Percentiles rank a stretch among this genome's conserved stretches.
phyloP scores from a whole-genome alignment of 2,329 filamentous ascomycete species.

The Tolypocladium sp. region DNA sequence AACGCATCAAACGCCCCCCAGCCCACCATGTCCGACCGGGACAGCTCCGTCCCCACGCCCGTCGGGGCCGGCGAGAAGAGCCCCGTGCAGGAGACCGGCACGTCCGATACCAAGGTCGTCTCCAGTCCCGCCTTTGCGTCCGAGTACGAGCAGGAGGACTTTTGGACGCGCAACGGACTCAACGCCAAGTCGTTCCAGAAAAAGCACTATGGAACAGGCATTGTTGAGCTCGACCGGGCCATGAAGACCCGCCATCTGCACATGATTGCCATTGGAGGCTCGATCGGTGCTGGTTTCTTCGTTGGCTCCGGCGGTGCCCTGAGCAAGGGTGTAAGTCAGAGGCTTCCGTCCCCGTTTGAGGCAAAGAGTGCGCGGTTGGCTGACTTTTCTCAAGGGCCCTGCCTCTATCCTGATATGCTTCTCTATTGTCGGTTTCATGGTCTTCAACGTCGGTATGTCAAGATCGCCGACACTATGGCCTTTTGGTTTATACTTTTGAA shows the following conservation, averaged over 20 bases:
- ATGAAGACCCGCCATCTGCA: conserved; percentile 51
- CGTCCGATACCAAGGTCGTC: conserved; percentile 3
- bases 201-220: conserved; percentile 18
- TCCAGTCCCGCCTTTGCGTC: conserved; percentile 3
- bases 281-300: conserved; percentile 55
- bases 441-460: conserved; percentile 41
- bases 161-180: conserved; percentile 25
- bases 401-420: conserved; percentile 40
- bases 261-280: conserved; percentile 55
- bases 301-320: conserved; percentile 49
- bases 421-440: conserved; percentile 48
- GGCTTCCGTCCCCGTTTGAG: neutral
- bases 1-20: neutral
- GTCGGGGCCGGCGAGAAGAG: conserved; percentile 3
- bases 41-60: neutral
- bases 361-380: neutral
- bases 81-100: neutral
- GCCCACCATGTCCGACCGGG: neutral
- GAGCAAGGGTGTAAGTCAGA: conserved; percentile 33
- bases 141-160: conserved; percentile 17
- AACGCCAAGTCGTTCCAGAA: conserved; percentile 25
- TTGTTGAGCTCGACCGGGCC: conserved; percentile 30
- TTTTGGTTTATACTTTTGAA: neutral
- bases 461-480: too few relatives aligned
- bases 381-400: conserved; percentile 18